Percentiles rank a stretch among this genome's conserved stretches.
Evolutionary conservation across 345 rosid genomes (phyloP).

Genomic region (Adansonia digitata): DNA sequence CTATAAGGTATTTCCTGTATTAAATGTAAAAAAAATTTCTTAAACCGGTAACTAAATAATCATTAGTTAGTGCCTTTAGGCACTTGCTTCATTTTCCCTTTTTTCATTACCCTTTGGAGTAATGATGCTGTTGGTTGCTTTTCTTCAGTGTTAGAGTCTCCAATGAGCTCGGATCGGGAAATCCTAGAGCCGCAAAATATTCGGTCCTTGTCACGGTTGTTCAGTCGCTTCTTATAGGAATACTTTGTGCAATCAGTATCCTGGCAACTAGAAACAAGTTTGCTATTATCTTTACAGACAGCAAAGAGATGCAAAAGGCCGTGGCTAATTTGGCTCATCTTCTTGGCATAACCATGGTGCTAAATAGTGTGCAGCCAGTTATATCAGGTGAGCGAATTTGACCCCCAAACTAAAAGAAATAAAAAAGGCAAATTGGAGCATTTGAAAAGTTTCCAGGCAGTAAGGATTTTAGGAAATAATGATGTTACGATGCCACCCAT

Average conservation of each 20-base stretch:
- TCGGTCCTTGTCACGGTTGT: constrained; percentile 50
- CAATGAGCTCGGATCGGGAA: constrained; percentile 84
- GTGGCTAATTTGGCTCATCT: constrained; percentile 64
- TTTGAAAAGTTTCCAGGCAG: not conserved
- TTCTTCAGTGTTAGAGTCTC: constrained; percentile 65
- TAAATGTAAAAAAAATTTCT: no score
- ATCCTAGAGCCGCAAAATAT: constrained; percentile 85
- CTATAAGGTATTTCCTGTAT: constrained; percentile 83
- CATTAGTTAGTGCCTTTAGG: no score
- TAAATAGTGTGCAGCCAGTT: constrained; percentile 80
- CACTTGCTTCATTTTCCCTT: no score
- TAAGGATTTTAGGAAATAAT: not conserved
- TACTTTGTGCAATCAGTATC: constrained; percentile 40
- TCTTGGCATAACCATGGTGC: constrained; percentile 70
- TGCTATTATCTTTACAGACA: constrained; percentile 57
- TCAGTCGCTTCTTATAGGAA: constrained; percentile 61
- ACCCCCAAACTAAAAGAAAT: not conserved
- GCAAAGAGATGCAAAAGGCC: constrained; percentile 49
- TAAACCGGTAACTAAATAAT: no score
- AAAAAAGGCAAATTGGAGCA: not conserved
- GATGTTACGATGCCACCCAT: no score
- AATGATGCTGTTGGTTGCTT: not conserved
- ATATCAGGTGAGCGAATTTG: constrained; percentile 49
- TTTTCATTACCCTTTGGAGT: not conserved
- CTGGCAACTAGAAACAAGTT: constrained; percentile 54